A percentile compares a stretch with the other conserved stretches of the same genome.
Evolutionary conservation across 2,329 filamentous ascomycete species (phyloP).

Genomic region (Trichoderma lentiforme): DNA sequence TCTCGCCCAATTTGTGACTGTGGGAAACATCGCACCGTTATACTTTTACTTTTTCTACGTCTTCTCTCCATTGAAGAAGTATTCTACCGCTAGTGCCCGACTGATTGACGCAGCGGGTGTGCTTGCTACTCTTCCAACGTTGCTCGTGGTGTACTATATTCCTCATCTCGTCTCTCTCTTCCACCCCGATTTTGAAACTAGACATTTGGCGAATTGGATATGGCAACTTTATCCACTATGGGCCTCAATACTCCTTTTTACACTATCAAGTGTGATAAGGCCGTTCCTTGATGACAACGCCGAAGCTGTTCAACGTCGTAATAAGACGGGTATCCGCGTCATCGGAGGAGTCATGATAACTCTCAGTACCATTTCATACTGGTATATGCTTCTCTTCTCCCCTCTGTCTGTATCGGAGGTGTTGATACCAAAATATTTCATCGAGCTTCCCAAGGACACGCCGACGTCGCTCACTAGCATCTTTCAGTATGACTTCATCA

Average conservation of each 20-base stretch:
- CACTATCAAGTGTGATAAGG: conserved; percentile 11
- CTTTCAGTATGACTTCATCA: conserved; percentile 31
- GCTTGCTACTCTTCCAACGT: conserved; percentile 21
- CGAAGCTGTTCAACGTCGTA: not conserved
- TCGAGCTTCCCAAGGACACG: conserved; percentile 19
- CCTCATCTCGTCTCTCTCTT: conserved; percentile 25
- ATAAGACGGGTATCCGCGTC: not conserved
- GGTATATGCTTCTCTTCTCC: conserved; percentile 21
- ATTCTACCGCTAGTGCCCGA: conserved; percentile 15
- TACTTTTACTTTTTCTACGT: conserved; percentile 27
- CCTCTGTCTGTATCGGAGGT: conserved; percentile 14
- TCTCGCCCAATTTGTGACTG: conserved; percentile 23
- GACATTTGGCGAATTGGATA: conserved; percentile 32
- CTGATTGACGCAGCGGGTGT: conserved; percentile 17
- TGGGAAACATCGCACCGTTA: conserved; percentile 24
- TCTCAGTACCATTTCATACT: conserved; percentile 22
- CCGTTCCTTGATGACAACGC: not conserved
- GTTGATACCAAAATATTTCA: conserved; percentile 27
- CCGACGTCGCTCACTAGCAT: conserved; percentile 22
- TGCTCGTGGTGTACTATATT: conserved; percentile 22
- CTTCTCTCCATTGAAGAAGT: conserved; percentile 21
- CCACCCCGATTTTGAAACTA: conserved; percentile 21
- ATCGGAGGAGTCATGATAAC: conserved; percentile 1
- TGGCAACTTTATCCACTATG: conserved; percentile 32
- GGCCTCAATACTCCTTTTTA: conserved; percentile 23